These are phyloP conservation scores for Ceratocystiopsis sp. DNA, from an alignment of 2,329 filamentous ascomycete species.

Conservation along the genomic window DNA sequence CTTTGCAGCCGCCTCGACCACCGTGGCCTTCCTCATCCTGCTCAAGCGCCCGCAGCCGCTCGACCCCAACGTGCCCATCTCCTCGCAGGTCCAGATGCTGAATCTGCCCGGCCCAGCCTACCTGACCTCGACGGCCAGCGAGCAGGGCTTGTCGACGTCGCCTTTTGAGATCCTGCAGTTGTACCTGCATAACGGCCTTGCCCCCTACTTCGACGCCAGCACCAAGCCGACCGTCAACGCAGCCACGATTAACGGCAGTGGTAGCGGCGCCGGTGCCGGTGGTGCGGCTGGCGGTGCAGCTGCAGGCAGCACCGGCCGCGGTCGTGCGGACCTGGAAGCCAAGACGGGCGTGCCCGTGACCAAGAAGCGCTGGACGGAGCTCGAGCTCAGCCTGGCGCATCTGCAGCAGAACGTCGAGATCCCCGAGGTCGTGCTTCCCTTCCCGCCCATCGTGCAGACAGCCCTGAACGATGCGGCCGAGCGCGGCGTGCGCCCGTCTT, in stretches of 20 bases:
- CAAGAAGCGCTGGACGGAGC: slow-evolving; percentile 89
- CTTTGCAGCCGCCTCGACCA: slow-evolving; percentile 61
- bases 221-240: slow-evolving; percentile 57
- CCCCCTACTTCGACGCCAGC: slow-evolving; percentile 94
- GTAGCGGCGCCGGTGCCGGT: neutral
- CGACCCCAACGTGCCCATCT: slow-evolving; percentile 65
- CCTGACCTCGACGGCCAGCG: slow-evolving; percentile 45
- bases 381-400: slow-evolving; percentile 79
- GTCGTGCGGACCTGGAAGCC: slow-evolving; percentile 68
- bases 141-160: slow-evolving; percentile 57
- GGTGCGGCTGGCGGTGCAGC: neutral
- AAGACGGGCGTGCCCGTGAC: slow-evolving; percentile 94
- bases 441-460: slow-evolving; percentile 75
- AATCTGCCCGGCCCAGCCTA: slow-evolving; percentile 74
- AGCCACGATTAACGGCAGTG: slow-evolving; percentile 25
- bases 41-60: slow-evolving; percentile 81
- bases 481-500: slow-evolving; percentile 49
- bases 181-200: slow-evolving; percentile 76
- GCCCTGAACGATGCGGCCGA: slow-evolving; percentile 64
- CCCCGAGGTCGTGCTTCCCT: slow-evolving; percentile 70
- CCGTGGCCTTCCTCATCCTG: slow-evolving; percentile 70
- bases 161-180: slow-evolving; percentile 89
- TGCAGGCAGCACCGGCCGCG: slow-evolving; percentile 14
- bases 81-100: slow-evolving; percentile 79
- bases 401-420: slow-evolving; percentile 98